These are phyloP conservation scores for Hyaloscypha hepaticicola DNA, from an alignment of 495 filamentous ascomycete species.

Conservation along the genomic window DNA sequence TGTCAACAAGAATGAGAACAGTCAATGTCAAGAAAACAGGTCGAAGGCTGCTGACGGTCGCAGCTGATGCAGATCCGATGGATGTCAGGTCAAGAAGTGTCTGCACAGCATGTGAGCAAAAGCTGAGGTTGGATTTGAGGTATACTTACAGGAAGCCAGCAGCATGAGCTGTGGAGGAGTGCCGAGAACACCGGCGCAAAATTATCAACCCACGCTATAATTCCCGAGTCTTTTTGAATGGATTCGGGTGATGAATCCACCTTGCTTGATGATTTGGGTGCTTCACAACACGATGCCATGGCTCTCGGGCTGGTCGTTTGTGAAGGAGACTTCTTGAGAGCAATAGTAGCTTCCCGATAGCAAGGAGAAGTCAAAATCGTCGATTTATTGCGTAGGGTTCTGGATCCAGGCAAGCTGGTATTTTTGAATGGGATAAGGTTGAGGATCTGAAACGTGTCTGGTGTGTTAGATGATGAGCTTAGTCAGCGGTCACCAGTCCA, in stretches of 20 bases:
- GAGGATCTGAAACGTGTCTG: neutral
- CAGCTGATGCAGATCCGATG: conserved; percentile 1
- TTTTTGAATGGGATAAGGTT: neutral
- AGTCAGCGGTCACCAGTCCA: neutral
- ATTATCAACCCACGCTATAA: neutral
- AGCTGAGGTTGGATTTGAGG: neutral
- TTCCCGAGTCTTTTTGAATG: neutral
- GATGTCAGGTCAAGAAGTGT: conserved; percentile 3
- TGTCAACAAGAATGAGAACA: conserved; percentile 1
- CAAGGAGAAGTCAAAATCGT: no score
- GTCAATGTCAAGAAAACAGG: conserved; percentile 1
- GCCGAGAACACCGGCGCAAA: neutral
- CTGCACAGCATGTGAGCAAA: neutral
- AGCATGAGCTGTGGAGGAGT: neutral
- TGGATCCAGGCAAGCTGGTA: neutral
- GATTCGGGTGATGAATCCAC: neutral
- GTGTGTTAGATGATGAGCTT: neutral
- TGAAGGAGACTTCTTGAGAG: no score
- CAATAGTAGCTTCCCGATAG: neutral
- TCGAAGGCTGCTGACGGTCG: conserved; percentile 1
- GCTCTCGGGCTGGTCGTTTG: neutral
- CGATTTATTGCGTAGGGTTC: neutral
- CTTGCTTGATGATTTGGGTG: neutral
- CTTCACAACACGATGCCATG: conserved; percentile 11
- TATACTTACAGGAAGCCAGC: conserved; percentile 8